phyloP scores from a whole-genome alignment of 1,284 basidiomycete genomes.

The Malassezia psittaci region DNA sequence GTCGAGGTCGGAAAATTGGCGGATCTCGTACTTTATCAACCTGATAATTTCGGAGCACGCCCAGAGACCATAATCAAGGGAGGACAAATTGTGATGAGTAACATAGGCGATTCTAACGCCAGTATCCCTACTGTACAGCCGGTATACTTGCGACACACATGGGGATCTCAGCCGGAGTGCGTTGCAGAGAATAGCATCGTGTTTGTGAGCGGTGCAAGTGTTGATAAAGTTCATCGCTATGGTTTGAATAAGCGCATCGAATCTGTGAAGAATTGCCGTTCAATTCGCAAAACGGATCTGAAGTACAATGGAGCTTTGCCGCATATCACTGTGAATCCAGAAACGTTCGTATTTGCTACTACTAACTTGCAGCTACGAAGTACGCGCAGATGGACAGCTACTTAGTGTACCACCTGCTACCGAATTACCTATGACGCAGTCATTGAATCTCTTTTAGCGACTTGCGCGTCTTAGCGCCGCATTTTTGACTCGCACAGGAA shows the following conservation, averaged over 20 bases:
- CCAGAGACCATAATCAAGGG: conserved; percentile 90
- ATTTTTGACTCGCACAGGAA: conserved; percentile 13
- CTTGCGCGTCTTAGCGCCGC: conserved; percentile 4
- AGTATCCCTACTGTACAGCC: conserved; percentile 84
- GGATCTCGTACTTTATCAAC: conserved; percentile 88
- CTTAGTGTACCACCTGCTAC: conserved; percentile 34
- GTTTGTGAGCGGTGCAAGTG: conserved; percentile 71
- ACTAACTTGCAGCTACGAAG: conserved; percentile 16
- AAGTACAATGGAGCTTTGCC: conserved; percentile 80
- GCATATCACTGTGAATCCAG: conserved; percentile 77
- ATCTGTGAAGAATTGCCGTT: conserved; percentile 67
- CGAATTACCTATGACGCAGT: conserved; percentile 31
- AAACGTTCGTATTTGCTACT: conserved; percentile 51
- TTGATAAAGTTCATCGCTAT: conserved; percentile 60
- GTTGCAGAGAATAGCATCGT: conserved; percentile 70
- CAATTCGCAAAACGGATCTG: conserved; percentile 75
- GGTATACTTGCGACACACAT: conserved; percentile 75
- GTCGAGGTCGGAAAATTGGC: conserved; percentile 73
- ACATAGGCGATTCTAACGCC: conserved; percentile 86
- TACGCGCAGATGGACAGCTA: conserved; percentile 27
- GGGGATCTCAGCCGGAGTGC: conserved; percentile 64
- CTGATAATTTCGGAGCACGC: conserved; percentile 78
- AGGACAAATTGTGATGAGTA: conserved; percentile 78
- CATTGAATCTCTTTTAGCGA: conserved; percentile 6
- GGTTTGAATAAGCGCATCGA: conserved; percentile 64